Percentiles rank a stretch among this genome's conserved stretches.
These are phyloP conservation scores for Colletotrichum sp. DNA, from an alignment of 2,329 filamentous ascomycete genomes.

Conservation along the genomic window DNA sequence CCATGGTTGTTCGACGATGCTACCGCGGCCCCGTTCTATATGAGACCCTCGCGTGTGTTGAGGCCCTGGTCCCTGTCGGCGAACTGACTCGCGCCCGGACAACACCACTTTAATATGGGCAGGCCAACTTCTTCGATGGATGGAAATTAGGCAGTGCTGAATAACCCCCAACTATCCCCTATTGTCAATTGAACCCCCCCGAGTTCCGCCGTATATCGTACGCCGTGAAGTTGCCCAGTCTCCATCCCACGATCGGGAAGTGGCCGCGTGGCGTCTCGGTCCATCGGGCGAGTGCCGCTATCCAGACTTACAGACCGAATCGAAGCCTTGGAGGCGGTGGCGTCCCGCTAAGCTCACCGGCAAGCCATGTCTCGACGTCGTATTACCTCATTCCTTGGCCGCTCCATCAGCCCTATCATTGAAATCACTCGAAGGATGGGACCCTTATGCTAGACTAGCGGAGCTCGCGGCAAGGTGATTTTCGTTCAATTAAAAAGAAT, in stretches of 20 bases:
- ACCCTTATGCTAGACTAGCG: background rate
- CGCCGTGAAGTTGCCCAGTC: background rate
- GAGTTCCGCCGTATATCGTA: background rate
- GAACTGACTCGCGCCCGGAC: background rate
- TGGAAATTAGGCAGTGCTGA: background rate
- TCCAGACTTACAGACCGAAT: background rate
- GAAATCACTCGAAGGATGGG: slow-evolving; percentile 1
- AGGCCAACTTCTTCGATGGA: background rate
- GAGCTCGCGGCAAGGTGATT: background rate
- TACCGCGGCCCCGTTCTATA: background rate
- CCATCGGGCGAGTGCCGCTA: slow-evolving; percentile 1
- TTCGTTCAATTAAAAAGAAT: slow-evolving; percentile 13
- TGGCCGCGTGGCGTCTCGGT: background rate
- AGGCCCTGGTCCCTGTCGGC: background rate
- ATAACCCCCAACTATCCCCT: background rate
- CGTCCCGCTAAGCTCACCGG: background rate
- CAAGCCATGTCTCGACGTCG: background rate
- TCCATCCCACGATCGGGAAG: background rate
- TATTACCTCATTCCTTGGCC: background rate
- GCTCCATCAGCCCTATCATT: slow-evolving; percentile 17
- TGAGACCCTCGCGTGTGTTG: background rate
- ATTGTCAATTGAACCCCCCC: background rate
- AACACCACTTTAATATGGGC: background rate
- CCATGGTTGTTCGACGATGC: background rate
- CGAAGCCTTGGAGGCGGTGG: background rate